These are phyloP conservation scores for Brassica rapa DNA, from an alignment of 345 rosid genomes.

Conservation along the genomic window DNA sequence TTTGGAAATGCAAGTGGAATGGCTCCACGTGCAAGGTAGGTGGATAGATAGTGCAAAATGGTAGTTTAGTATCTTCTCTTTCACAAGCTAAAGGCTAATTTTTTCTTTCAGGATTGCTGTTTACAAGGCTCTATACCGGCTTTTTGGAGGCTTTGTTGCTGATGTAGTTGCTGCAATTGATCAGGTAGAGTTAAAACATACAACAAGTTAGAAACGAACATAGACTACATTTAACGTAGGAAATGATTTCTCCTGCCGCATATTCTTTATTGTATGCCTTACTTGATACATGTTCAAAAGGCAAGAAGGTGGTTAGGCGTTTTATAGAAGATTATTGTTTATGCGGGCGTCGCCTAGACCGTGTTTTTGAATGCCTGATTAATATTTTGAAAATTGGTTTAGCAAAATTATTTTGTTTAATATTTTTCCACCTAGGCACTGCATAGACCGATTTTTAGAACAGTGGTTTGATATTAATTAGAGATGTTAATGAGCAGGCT, in stretches of 20 bases:
- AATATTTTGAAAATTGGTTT: no score
- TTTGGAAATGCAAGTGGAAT: conserved; percentile 99
- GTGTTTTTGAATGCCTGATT: no score
- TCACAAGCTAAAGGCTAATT: conserved; percentile 3
- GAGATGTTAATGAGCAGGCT: conserved; percentile 58
- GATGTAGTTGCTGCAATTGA: conserved; percentile 99
- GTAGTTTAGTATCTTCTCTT: conserved; percentile 3
- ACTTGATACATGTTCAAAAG: no score
- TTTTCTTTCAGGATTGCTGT: conserved; percentile 75
- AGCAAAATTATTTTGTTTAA: no score
- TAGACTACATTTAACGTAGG: neutral
- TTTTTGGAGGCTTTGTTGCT: conserved; percentile 94
- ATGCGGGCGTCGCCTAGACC: no score
- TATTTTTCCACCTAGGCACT: no score
- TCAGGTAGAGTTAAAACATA: conserved; percentile 58
- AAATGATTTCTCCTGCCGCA: conserved; percentile 9
- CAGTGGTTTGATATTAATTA: neutral
- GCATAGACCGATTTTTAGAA: no score
- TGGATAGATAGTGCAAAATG: neutral
- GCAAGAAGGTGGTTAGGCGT: no score
- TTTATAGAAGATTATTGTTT: no score
- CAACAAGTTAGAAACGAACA: neutral
- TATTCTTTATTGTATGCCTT: neutral
- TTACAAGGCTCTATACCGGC: conserved; percentile 96
- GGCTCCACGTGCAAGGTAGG: conserved; percentile 99